Base-by-base conservation (phyloP, 192 early-diverging fungal genomes). In the Thamnidium elegans region DNA sequence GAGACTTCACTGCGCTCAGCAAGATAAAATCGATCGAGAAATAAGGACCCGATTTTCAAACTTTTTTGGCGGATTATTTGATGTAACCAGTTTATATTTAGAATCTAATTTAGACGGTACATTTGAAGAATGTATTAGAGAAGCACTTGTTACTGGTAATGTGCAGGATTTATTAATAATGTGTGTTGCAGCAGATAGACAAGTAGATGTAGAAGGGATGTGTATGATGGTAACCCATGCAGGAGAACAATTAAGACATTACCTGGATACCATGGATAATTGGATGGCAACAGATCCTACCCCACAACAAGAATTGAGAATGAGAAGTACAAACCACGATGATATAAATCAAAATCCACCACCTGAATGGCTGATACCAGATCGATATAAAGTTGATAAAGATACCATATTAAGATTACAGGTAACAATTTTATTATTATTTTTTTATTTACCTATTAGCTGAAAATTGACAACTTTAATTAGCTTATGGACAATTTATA, bases 331-430 rank as follows among this genome's bases (percentile, higher is more conserved):
- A 64, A 14, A 53, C 39, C 36, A 53, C 51, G n/a, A 31, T 21
- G 26, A 26, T 26, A 2, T 3, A 26, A 26, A 30, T 15, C 10
- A 26, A 11, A 10, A 20, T 42, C 21, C 54, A 5, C 53, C 66
- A 31, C 74, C 74, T 48, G 74, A 76, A 36, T 76, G 74, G 74
- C 26, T 76, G 3, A 23, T 71, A 50, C 69, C 69, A 8, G 70
- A 71, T 26, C 55, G 74, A 4, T 76, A 76, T 44, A 48, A 68
- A 54, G 58, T 76, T 10, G 50, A 68, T 17, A 34, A 61, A 5
- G 55, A 68, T 44, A 62, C 69, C 4, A 44, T 64, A 46, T 58
- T 71, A 11, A 62, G 74, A 20, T 52, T 76, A 23, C 71, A 71
- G 66, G 68, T 69, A 61, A 36, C 15, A 30, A 1, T 26, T 42